Conservation (phyloP, 2,329 filamentous ascomycete species). For the Paracorniculantispora psalliotae region DNA sequence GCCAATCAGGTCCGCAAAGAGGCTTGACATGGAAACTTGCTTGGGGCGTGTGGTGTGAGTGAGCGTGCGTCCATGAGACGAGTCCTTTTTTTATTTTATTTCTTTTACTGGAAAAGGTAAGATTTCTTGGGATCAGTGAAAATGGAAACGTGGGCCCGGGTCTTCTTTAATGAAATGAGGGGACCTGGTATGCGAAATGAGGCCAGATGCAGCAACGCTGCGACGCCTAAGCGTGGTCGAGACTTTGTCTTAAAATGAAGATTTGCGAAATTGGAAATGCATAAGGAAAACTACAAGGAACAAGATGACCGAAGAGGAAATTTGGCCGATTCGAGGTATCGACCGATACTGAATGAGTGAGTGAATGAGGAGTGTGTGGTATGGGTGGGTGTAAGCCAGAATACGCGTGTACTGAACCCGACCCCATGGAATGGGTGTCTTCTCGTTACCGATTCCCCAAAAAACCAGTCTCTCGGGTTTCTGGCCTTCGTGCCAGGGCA, state of each 20-base stretch:
- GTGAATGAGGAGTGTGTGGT: not conserved
- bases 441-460: too few species aligned
- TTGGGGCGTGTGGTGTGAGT: not conserved
- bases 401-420: not conserved
- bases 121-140: not conserved
- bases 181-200: constrained; percentile 5
- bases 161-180: constrained; percentile 5
- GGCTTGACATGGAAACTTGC: not conserved
- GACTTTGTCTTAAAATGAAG: not conserved
- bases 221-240: not conserved
- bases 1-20: not conserved
- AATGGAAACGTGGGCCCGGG: not conserved
- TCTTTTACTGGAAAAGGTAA: too few species aligned
- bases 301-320: not conserved
- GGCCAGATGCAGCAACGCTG: not conserved
- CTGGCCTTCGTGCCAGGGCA: not conserved
- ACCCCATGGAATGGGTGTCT: too few species aligned
- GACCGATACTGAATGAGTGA: too few species aligned
- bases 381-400: not conserved
- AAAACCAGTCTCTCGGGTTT: not conserved
- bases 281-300: not conserved
- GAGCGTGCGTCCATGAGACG: constrained; percentile 1
- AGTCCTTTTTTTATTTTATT: too few species aligned
- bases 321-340: too few species aligned
- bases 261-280: not conserved